Base-by-base conservation (phyloP, 2,329 filamentous ascomycete species). In the Aspergillus luchuensis region DNA sequence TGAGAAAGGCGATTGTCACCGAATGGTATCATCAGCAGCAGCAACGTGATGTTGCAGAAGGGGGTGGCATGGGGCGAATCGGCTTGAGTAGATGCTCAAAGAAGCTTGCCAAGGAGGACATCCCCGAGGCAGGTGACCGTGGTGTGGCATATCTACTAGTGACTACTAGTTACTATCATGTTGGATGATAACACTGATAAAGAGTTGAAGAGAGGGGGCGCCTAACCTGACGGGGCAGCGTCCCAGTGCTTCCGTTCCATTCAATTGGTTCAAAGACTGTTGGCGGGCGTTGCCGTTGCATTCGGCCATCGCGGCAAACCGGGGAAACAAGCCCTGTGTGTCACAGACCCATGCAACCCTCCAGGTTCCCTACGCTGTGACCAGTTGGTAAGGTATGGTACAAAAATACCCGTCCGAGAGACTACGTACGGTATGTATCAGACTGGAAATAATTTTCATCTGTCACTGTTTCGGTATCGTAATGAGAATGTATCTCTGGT, bases 281-380 rank as follows among this genome's bases (percentile, higher is more conserved):
- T 41, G 41, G 57, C 39, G 54, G 23, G 49, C 60, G 61, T 39
- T 62, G 57, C 59, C 28, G 66, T 74, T 72, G 72, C 72, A 73
- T 73, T 64, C 67, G 68, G 68, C 61, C 59, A 63, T 64, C 57
- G 67, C 62, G 62, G 61, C 56, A 67, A 66, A 64, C 53, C 63
- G 60, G 63, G 59, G 63, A 23, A 45, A 45, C 41, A 45, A 36
- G 41, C 41, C 41, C 41, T 45, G 41, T 45, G 41, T 45, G 41
- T 45, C 41, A 45, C 41, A 13, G 41, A 45, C 41, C 41, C 41
- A 45, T 45, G 41, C 41, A 45, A 45, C 41, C 41, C 41, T 45
- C 17, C 41, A 45, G 41, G 41, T 6, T 45, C 41, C 41, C 19
- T 45, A 13, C 41, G 5, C 41, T 21, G 21, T 45, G 41, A 45